Base-by-base conservation (phyloP, 2,329 filamentous ascomycete species). In the Tympanopsis confertula region DNA sequence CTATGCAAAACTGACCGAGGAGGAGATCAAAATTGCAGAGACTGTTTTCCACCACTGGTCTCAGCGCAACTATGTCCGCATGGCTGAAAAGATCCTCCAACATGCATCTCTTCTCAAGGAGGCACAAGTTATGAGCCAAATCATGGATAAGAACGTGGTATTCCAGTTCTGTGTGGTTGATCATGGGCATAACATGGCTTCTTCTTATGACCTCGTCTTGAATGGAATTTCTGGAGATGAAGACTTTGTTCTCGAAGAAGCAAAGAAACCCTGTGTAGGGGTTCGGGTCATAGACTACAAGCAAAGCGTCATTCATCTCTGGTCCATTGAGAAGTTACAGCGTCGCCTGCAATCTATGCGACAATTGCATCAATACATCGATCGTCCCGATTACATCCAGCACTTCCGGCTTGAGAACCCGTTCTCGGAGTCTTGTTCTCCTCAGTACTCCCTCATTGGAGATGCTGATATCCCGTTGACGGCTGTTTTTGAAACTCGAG, bases 111-210 rank as follows among this genome's bases (percentile, higher is more conserved):
- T 80, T 19, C 60, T 98, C 41, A 98, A 98, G 56, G 91, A 98
- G 59, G 91, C 91, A 2, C 91, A 98, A 53, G 81, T 98, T 42
- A 91, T 98, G 86, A 94, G 88, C 62, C 89, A 94, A 49, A 86
- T 94, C 50, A 83, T 98, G 64, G 85, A 91, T 47, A 91, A 95
- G 56, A 78, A 78, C 45, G 84, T 95, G 5, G 81, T 89, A 15
- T 96, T 98, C 55, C 91, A 98, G 56, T 98, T 96, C 54, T 82
- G 86, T 12, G 79, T 95, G 39, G 78, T 96, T 20, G 89, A 95
- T 50, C 67, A 82, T 44, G 91, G 91, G 2, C 88, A 98, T 51
- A 79, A 78, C 17, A 72, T 93, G 46, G 88, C 83, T 48, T 98
- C 91, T 3, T 94, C 88, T 1, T 98, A 98, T 59, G 91, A 98